These are phyloP conservation scores for Dunaliella primolecta DNA, from an alignment of 139 green algal species.

Conservation along the genomic window DNA sequence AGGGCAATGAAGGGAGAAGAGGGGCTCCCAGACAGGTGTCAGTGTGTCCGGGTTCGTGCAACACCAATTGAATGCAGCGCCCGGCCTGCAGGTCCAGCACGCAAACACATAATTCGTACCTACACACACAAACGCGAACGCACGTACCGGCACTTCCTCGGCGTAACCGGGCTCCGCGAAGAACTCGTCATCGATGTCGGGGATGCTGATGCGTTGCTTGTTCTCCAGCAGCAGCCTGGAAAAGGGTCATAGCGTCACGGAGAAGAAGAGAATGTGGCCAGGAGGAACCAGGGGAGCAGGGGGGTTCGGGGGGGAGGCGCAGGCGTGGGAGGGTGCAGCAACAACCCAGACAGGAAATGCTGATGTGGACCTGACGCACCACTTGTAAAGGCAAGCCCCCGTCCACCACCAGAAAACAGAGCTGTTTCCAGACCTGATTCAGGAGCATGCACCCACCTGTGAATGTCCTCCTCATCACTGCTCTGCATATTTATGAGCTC, in stretches of 20 bases:
- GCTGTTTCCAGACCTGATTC: neutral
- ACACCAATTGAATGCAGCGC: no score
- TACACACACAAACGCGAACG: neutral
- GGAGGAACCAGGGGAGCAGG: neutral
- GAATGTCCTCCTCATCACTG: neutral
- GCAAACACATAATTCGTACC: neutral
- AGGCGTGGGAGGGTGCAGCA: no score
- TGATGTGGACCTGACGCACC: neutral
- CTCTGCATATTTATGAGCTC: no score
- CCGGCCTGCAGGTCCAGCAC: conserved; percentile 29
- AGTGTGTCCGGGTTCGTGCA: no score
- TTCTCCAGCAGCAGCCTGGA: conserved; percentile 47
- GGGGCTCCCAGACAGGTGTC: conserved; percentile 9
- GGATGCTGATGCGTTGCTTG: conserved; percentile 33
- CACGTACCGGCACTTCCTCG: neutral
- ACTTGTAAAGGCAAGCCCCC: neutral
- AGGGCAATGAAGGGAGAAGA: neutral
- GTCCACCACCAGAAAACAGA: neutral
- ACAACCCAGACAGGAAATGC: no score
- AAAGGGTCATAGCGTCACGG: no score
- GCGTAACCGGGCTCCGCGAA: conserved; percentile 10
- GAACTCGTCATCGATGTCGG: conserved; percentile 33
- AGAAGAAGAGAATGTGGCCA: neutral
- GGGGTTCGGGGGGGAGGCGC: neutral
- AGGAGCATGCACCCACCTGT: neutral